Base-by-base conservation (phyloP, 306 rosid genomes). In the Cicer yamashitae region DNA sequence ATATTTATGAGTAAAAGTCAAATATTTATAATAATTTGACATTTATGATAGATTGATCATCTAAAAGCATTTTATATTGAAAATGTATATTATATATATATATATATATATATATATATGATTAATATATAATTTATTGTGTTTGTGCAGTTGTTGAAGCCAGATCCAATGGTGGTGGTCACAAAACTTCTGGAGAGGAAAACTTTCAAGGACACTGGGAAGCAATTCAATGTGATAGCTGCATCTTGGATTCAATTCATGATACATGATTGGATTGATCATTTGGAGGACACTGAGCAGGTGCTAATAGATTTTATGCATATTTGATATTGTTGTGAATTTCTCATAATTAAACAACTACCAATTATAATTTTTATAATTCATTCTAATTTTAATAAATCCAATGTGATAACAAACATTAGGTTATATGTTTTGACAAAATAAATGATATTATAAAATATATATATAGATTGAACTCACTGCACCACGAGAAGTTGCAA, bases 161-260 rank as follows among this genome's bases (percentile, higher is more conserved):
- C 93, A 1, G 88, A 86, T 68, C 93, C 93, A 7, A 70, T 83
- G 79, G 82, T 79, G 58, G 89, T 89, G 10, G 93, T 86, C 6
- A 76, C 90, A 0, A 89, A 86, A 58, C 85, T 89, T 47, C 79
- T 89, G 0, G 79, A 88, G 0, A 64, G 90, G 2, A 89, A 43
- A 67, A 83, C 62, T 5, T 77, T 47, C 17, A 84, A 77, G 53
- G 89, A 86, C 75, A 89, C 86, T 0, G 93, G 82, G 7, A 89
- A 89, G 46, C 90, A 89, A 71, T 89, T 89, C 77, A 89, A 89
- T 65, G 20, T 89, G 39, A 78, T 89, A 2, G 90, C 93, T n/a
- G 87, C 89, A 60, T 86, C 93, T 74, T 89, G 90, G 93, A 83
- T 86, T 81, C 90, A 89, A 47, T 86, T 89, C 48, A 89, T 89